Conservation (phyloP, 495 filamentous ascomycete species). For the Melanomma pulvis-pyrius region DNA sequence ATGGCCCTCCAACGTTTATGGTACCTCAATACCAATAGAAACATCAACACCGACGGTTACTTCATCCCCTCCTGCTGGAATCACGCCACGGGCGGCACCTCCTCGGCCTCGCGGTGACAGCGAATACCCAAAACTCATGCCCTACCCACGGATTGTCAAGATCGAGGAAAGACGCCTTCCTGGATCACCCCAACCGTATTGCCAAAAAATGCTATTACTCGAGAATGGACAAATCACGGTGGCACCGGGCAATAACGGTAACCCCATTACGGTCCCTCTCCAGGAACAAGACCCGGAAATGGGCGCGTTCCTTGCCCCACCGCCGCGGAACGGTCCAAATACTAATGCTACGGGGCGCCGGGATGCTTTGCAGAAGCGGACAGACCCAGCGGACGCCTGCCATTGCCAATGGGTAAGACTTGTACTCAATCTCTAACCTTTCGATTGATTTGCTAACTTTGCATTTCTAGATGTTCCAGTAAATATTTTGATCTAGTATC, state of each 20-base stretch:
- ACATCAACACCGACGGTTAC: not conserved
- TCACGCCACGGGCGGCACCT: slow-evolving; percentile 4
- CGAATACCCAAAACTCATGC: slow-evolving; percentile 20
- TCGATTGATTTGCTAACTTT: no score
- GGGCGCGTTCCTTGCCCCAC: slow-evolving; percentile 14
- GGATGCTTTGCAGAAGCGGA: slow-evolving; percentile 2
- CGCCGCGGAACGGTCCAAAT: not conserved
- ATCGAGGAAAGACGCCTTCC: slow-evolving; percentile 74
- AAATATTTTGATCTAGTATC: not conserved
- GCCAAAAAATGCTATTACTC: slow-evolving; percentile 71
- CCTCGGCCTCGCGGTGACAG: slow-evolving; percentile 4
- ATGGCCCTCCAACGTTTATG: slow-evolving; percentile 1
- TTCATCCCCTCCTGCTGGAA: not conserved
- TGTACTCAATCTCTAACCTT: no score
- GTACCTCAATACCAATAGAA: slow-evolving; percentile 4
- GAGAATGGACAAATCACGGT: slow-evolving; percentile 52
- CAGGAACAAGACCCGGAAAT: slow-evolving; percentile 57
- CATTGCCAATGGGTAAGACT: slow-evolving; percentile 47
- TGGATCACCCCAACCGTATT: slow-evolving; percentile 56
- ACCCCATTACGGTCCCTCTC: slow-evolving; percentile 59
- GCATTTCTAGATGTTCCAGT: slow-evolving; percentile 31
- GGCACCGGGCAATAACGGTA: slow-evolving; percentile 45
- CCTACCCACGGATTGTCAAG: slow-evolving; percentile 76
- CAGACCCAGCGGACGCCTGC: slow-evolving; percentile 29
- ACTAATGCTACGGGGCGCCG: not conserved